Evolutionary conservation across 257 asterid genomes (phyloP).

Genomic region (Jacaranda mimosifolia): DNA sequence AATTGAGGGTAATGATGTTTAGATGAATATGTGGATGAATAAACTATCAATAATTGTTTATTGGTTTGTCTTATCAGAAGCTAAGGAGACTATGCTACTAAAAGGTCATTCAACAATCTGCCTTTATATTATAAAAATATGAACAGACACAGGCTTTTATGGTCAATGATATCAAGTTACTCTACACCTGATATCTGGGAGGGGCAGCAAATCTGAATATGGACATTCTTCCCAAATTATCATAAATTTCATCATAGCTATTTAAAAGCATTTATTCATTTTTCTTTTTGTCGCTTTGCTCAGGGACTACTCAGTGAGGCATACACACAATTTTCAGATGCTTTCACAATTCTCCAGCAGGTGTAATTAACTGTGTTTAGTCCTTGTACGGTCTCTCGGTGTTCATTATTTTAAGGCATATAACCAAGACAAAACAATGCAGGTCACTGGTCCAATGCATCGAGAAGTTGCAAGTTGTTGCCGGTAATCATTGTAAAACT

Average conservation of each 20-base stretch:
- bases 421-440: constrained; percentile 39
- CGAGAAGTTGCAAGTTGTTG: constrained; percentile 99
- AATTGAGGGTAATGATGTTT: background rate
- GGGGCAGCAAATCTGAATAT: background rate
- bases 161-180: constrained; percentile 4
- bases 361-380: constrained; percentile 38
- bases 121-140: background rate
- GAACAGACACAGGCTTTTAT: background rate
- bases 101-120: constrained; percentile 1
- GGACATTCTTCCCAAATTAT: background rate
- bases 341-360: constrained; percentile 96
- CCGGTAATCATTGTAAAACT: constrained; percentile 62
- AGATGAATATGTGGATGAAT: background rate
- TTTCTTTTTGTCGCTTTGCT: constrained; percentile 29
- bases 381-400: constrained; percentile 28
- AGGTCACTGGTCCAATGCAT: constrained; percentile 99
- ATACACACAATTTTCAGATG: constrained; percentile 81
- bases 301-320: constrained; percentile 97
- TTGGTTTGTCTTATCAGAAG: constrained; percentile 23
- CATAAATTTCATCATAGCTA: background rate
- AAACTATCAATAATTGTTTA: background rate
- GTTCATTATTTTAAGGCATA: background rate
- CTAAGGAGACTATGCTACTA: background rate
- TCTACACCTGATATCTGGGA: constrained; percentile 10
- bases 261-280: constrained; percentile 10